Percentiles rank a stretch among this genome's conserved stretches.
phyloP scores from a whole-genome alignment of 176 grass and related monocot species.

The Leersia perrieri region DNA sequence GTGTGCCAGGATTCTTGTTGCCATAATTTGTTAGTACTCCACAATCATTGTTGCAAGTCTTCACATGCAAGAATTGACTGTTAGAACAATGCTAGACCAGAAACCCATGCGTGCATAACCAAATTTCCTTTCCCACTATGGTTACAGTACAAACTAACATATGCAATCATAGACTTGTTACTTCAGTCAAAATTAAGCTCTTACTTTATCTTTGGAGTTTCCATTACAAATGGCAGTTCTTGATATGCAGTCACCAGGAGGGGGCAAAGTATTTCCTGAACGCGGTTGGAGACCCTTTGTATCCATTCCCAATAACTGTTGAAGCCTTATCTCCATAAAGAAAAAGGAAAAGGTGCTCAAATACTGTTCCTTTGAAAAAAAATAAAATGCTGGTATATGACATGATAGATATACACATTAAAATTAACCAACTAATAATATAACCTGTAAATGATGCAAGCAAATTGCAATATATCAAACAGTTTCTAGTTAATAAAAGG shows the following conservation, averaged over 20 bases:
- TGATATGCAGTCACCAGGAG: conserved; percentile 35
- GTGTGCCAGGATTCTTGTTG: conserved; percentile 30
- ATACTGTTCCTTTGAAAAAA: background rate
- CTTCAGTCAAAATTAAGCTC: background rate
- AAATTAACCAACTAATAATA: background rate
- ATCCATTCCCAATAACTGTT: conserved; percentile 51
- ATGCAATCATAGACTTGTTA: background rate
- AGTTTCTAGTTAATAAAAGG: background rate
- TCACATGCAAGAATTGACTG: conserved; percentile 18
- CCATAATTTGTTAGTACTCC: conserved; percentile 22
- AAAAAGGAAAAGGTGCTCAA: background rate
- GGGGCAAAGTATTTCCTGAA: conserved; percentile 49
- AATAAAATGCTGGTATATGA: background rate
- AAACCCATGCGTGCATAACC: conserved; percentile 10
- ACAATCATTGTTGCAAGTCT: conserved; percentile 25
- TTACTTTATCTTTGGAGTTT: conserved; percentile 48
- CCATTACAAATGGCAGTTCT: conserved; percentile 21
- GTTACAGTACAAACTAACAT: background rate
- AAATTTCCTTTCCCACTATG: background rate
- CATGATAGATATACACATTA: background rate
- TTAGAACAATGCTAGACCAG: conserved; percentile 27
- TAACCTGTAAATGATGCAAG: background rate
- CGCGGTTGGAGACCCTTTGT: conserved; percentile 27
- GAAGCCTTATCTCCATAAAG: conserved; percentile 38
- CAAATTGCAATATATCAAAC: background rate